Base-by-base conservation (phyloP, 169 alveolate species). In the Plasmodium billcollinsi region DNA sequence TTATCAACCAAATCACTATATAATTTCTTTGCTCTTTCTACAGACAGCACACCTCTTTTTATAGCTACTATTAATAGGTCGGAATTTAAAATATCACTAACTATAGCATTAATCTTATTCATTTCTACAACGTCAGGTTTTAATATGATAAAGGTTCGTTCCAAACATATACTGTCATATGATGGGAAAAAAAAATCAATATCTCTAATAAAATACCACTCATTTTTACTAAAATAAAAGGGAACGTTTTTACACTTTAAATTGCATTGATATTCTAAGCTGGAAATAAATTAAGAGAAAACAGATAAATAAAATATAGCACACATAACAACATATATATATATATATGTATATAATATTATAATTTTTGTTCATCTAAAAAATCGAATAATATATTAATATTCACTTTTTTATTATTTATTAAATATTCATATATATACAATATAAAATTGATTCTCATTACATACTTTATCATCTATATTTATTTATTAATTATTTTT, bases 141-240 rank as follows among this genome's bases (percentile, higher is more conserved):
- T 83, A 83, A 45, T 69, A 83, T 70, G 20, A 83, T 67, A 26
- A 83, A 70, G 5, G 83, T 54, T 83, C 91, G 69, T 47, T 83
- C 91, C 45, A 83, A 56, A 56, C 43, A 18, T 20, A 54, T 83
- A 45, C 59, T 45, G 43, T 83, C 85, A 33, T 29, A n/a, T 15
- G 73, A 33, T 12, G 65, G 86, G 52, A 83, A 83, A 72, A 83
- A 71, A 63, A 49, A 83, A 58, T 69, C 58, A 11, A 83, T 59
- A 26, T 83, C 91, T 83, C 91, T 45, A 8, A 21, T 67, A n/a
- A 83, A 83, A 26, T 56, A 83, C 91, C 91, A 83, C 3, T 83
- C 73, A 83, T 83, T 83, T 70, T 83, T 67, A 73, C 91, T 83
- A 45, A 54, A 83, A 72, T 83, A 83, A 73, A 83, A 83, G 18